Conservation (phyloP, 2,329 filamentous ascomycete genomes). For the Hypocreales sp. region DNA sequence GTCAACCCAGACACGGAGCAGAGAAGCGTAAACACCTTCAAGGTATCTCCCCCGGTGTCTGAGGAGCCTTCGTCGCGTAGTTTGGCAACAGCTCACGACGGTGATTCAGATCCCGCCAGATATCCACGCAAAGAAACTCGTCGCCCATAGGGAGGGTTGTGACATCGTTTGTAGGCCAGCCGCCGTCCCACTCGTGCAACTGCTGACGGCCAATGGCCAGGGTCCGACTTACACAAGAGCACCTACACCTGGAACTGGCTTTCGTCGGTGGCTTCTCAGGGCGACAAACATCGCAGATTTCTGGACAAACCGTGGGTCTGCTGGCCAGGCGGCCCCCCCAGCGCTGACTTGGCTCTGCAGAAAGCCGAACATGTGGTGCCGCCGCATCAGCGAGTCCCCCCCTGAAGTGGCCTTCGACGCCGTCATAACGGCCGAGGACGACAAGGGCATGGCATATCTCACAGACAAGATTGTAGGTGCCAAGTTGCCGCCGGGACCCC, state of each 20-base stretch:
- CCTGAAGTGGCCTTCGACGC: slow-evolving; percentile 45
- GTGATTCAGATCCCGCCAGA: too few species aligned
- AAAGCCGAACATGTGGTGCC: slow-evolving; percentile 10
- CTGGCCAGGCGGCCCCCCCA: too few species aligned
- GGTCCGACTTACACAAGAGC: slow-evolving; percentile 56
- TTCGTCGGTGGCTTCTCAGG: slow-evolving; percentile 5
- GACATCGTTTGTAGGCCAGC: background rate
- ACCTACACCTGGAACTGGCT: slow-evolving; percentile 45
- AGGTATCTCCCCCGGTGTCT: slow-evolving; percentile 9
- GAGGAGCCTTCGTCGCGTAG: too few species aligned
- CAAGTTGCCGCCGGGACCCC: background rate
- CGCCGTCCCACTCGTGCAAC: background rate
- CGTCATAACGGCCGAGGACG: slow-evolving; percentile 36
- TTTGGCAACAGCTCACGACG: too few species aligned
- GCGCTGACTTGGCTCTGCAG: too few species aligned
- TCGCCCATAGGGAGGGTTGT: background rate
- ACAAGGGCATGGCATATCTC: slow-evolving; percentile 40
- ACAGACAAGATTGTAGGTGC: slow-evolving; percentile 45
- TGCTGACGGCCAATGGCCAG: slow-evolving; percentile 19
- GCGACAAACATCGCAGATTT: background rate
- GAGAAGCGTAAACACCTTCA: slow-evolving; percentile 24
- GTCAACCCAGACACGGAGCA: slow-evolving; percentile 26
- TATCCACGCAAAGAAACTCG: background rate
- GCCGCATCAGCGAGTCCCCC: slow-evolving; percentile 21
- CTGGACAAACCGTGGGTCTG: background rate